A percentile compares a stretch with the other conserved stretches of the same genome.
phyloP scores from a whole-genome alignment of 1,139 yeast genomes.

The Pichia sp. region DNA sequence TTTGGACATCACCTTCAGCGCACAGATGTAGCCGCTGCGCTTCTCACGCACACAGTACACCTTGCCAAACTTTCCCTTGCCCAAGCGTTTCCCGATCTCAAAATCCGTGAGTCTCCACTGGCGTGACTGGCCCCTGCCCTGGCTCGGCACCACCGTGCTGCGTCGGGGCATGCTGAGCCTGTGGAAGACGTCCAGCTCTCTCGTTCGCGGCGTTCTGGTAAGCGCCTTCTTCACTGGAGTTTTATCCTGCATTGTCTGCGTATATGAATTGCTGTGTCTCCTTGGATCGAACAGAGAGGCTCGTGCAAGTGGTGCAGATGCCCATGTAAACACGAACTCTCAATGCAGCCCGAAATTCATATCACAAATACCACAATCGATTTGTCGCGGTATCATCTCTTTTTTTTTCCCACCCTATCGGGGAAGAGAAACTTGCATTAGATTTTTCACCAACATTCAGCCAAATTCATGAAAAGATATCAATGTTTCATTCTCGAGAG shows the following conservation, averaged over 20 bases:
- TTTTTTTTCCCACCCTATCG: not conserved
- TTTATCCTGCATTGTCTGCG: not conserved
- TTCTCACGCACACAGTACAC: constrained; percentile 87
- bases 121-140: not conserved
- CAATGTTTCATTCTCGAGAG: too few relatives aligned
- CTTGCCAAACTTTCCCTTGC: constrained; percentile 90
- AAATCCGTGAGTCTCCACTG: constrained; percentile 49
- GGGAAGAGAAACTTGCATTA: not conserved
- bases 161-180: constrained; percentile 16
- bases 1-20: constrained; percentile 87
- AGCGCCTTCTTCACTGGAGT: not conserved
- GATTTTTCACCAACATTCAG: not conserved
- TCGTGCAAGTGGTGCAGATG: not conserved
- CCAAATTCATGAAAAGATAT: too few relatives aligned
- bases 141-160: constrained; percentile 6
- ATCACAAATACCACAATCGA: not conserved
- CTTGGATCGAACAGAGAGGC: not conserved
- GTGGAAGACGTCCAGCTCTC: constrained; percentile 15
- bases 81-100: constrained; percentile 83
- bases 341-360: not conserved
- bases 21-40: constrained; percentile 73
- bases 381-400: constrained; percentile 1
- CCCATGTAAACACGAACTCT: not conserved
- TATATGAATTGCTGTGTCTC: not conserved
- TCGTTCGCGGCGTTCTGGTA: not conserved